These are phyloP conservation scores for Cantharellus anzutake DNA, from an alignment of 768 basidiomycete species.

Conservation along the genomic window DNA sequence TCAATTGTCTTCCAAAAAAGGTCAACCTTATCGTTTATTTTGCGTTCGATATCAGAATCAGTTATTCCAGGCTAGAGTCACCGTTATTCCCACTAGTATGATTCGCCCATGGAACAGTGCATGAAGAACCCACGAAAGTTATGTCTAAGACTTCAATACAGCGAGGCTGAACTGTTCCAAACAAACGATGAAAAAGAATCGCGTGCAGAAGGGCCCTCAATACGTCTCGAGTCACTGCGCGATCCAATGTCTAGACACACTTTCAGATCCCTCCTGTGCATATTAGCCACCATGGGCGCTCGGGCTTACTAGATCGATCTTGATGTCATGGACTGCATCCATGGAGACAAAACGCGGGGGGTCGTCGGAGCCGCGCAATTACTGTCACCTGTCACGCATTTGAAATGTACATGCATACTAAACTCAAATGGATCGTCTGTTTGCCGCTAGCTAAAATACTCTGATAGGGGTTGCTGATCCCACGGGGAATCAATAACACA, in stretches of 20 bases:
- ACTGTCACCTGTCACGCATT: no score
- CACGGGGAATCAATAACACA: no score
- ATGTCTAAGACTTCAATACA: conserved; percentile 68
- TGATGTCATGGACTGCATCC: no score
- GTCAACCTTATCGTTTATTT: conserved; percentile 61
- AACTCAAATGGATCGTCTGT: no score
- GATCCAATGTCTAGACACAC: conserved; percentile 26
- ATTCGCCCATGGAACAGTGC: neutral
- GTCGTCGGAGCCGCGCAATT: no score
- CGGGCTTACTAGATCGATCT: no score
- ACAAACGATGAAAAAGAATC: conserved; percentile 66
- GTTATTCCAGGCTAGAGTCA: conserved; percentile 48
- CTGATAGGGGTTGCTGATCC: no score
- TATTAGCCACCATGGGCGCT: no score
- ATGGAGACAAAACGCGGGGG: no score
- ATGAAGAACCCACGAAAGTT: conserved; percentile 42
- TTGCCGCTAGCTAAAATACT: no score
- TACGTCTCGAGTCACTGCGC: conserved; percentile 52
- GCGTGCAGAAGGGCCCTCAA: conserved; percentile 61
- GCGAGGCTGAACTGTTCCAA: conserved; percentile 59
- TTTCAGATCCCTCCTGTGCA: no score
- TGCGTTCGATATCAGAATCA: conserved; percentile 48
- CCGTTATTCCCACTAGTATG: neutral
- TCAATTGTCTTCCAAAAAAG: conserved; percentile 64
- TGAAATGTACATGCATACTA: no score